phyloP scores from a whole-genome alignment of 1,139 yeast species.

The Arxiozyma slooffiae region DNA sequence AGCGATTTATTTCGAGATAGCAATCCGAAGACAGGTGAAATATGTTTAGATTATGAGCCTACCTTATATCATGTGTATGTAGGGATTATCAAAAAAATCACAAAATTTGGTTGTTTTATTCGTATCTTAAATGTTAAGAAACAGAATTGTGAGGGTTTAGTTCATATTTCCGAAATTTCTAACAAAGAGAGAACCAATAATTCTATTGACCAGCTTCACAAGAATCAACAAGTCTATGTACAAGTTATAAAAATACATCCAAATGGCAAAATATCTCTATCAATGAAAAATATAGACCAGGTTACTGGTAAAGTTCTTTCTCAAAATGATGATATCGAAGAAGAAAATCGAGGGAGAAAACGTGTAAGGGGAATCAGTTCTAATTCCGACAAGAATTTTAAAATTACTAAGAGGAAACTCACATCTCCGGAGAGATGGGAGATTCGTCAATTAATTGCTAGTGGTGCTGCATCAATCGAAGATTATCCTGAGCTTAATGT shows the following conservation, averaged over 20 bases:
- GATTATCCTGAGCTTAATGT: slow-evolving; percentile 65
- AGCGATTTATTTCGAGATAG: slow-evolving; percentile 8
- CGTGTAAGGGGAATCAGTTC: slow-evolving; percentile 2
- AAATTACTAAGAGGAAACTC: slow-evolving; percentile 37
- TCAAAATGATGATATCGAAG: not conserved
- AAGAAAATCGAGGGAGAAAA: slow-evolving; percentile 20
- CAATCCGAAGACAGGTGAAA: slow-evolving; percentile 3
- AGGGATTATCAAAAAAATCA: slow-evolving; percentile 53
- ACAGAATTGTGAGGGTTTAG: slow-evolving; percentile 46
- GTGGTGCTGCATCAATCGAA: slow-evolving; percentile 61
- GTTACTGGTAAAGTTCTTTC: slow-evolving; percentile 39
- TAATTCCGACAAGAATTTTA: slow-evolving; percentile 7
- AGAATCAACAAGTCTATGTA: slow-evolving; percentile 58
- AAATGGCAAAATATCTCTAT: slow-evolving; percentile 44
- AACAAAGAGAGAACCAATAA: slow-evolving; percentile 38
- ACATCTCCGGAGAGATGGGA: slow-evolving; percentile 93
- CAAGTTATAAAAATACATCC: slow-evolving; percentile 45
- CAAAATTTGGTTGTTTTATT: slow-evolving; percentile 74
- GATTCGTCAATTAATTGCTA: slow-evolving; percentile 66
- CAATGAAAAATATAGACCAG: slow-evolving; percentile 74
- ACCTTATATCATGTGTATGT: slow-evolving; percentile 40
- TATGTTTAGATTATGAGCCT: slow-evolving; percentile 29
- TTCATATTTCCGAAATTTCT: slow-evolving; percentile 67
- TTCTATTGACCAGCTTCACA: slow-evolving; percentile 49
- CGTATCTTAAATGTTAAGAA: slow-evolving; percentile 35